Evolutionary conservation across 1,139 yeast genomes (phyloP), one percentile per base, ranked within the genome.

Genomic region (Protomyces macrosporus): DNA sequence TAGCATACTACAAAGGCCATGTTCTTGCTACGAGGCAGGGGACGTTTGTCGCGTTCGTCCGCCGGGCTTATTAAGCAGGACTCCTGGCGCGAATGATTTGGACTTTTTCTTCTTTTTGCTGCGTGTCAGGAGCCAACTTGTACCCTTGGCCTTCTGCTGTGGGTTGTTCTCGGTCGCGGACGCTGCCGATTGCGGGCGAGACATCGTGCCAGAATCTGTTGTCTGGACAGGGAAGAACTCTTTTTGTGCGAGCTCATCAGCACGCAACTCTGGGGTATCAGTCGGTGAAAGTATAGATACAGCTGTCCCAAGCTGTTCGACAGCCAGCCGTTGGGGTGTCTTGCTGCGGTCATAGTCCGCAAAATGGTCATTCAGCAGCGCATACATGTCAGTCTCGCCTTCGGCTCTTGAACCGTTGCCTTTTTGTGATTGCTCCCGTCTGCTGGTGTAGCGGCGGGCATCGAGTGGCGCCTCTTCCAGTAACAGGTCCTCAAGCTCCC

Each of bases 401-500:
- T 16, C 39, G 30, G 40, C 53, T 7, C n/a, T 9, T 7, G 36
- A 10, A 7, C 34, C 16, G 7, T 39, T 42, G 35, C 48, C 53
- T 54, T 30, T 50, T 14, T 42, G 39, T 6, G 45, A 34, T 12
- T 34, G 32, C 30, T 30, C 45, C 23, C 45, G 7, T 10, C 56
- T 53, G 45, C 14, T 39, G 33, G 32, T 30, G 14, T 14, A 42
- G 6, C 62, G 12, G n/a, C 53, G 58, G 12, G 57, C 53, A 34
- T 60, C 67, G 6, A 65, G 67, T 10, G 67, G 64, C 12, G 60
- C 40, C 36, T 63, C 66, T 14, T 68, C 68, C 14, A 68, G 59
- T 16, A 68, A 65, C 48, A 66, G 54, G 53, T 67, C 69, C 39
- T 68, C 69, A 45, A 68, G 62, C 45, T 67, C 69, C 57, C 57